phyloP scores from a whole-genome alignment of 1,284 basidiomycete genomes.

The Irpex sp. region DNA sequence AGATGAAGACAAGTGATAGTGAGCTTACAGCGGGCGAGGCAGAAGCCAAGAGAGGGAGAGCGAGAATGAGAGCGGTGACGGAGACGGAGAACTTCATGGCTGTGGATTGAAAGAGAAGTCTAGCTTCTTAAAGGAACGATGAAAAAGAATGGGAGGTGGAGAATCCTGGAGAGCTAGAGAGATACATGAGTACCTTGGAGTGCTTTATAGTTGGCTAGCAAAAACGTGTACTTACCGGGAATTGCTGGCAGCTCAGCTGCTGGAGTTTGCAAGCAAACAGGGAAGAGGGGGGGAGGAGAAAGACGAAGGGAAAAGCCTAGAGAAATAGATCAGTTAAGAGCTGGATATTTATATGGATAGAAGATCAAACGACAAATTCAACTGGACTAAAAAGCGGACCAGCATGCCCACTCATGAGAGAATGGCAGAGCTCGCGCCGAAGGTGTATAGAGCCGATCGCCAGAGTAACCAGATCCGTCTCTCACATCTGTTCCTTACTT shows the following conservation, averaged over 20 bases:
- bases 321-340: conserved; percentile 1
- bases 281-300: conserved; percentile 18
- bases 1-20: neutral
- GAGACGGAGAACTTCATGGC: conserved; percentile 51
- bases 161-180: conserved; percentile 27
- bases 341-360: conserved; percentile 1
- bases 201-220: neutral
- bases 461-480: too few species aligned
- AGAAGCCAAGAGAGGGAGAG: conserved; percentile 41
- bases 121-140: conserved; percentile 31
- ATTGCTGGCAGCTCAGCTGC: conserved; percentile 39
- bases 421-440: too few species aligned
- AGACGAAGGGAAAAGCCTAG: conserved; percentile 12
- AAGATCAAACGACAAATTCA: neutral
- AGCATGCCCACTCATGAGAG: too few species aligned
- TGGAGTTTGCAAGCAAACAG: conserved; percentile 13
- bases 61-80: conserved; percentile 36
- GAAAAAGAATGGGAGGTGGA: conserved; percentile 32
- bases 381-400: too few species aligned
- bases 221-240: conserved; percentile 22
- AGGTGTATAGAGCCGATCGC: too few species aligned
- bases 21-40: conserved; percentile 33
- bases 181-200: neutral
- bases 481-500: too few species aligned
- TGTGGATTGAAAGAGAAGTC: conserved; percentile 20